Evolutionary conservation across 2,329 filamentous ascomycete genomes (phyloP), one percentile per base, ranked within the genome.

Genomic region (Achaetomium macrosporum): DNA sequence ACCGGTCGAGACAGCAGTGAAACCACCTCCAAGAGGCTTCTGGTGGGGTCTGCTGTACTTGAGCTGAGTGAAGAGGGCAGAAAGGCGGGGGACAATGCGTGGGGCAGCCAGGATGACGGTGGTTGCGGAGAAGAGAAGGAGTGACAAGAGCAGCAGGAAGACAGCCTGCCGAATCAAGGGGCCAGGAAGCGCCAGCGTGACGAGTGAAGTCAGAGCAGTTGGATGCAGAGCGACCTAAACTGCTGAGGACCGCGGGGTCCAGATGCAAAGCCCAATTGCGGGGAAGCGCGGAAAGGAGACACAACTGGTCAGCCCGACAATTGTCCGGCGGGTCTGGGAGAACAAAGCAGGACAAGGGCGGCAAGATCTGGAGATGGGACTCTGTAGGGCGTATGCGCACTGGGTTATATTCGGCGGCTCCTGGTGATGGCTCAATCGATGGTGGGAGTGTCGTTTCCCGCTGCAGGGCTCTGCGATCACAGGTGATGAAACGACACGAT

Each of bases 51-150:
- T 63, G 62, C 60, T 68, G 61, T 65, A 70, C 64, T 73, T 75
- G 56, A 86, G 64, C 60, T 84, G 81, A 63, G 73, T 74, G 55
- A 82, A 73, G 60, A 86, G 68, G 51, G 76, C 75, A 57, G 74
- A 74, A 60, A 88, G 73, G 64, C 85, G 81, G 59, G 75, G 69
- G 65, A 77, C 69, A 61, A 79, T 72, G 67, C 82, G 76, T 68
- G 78, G 74, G 65, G 78, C 73, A 75, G 85, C 84, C 85, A 89
- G 82, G 66, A 79, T 86, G 78, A 78, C 72, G 71, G 73, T 64
- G 50, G 76, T 69, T 57, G 71, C 68, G 64, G 81, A 64, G 68
- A 87, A 76, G 64, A 86, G 68, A 61, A 83, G 59, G 62, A 83
- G 65, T 63, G 75, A 68, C 60, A 81, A 68, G 64, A 81, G 59